These are phyloP conservation scores for Solanum hybrid DNA, from an alignment of 305 asterid genomes.

Conservation along the genomic window DNA sequence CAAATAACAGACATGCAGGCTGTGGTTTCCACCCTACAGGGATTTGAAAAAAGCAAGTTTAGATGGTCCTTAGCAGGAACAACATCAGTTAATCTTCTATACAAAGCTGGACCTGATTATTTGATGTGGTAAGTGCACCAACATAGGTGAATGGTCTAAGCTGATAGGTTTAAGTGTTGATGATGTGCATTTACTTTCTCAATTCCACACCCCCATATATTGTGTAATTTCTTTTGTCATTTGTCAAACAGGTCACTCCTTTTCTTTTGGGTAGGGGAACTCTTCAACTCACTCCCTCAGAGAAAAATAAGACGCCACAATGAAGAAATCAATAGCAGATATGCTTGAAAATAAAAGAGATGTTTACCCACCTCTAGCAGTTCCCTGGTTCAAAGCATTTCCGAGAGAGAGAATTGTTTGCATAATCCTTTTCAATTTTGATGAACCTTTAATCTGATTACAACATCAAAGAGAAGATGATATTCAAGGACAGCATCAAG, in stretches of 20 bases:
- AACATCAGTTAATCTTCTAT: not conserved
- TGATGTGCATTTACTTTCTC: not conserved
- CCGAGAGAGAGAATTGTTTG: slow-evolving; percentile 93
- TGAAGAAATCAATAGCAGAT: slow-evolving; percentile 1
- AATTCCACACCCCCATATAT: not conserved
- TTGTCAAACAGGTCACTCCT: not conserved
- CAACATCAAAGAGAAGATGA: slow-evolving; percentile 4
- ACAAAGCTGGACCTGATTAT: not conserved
- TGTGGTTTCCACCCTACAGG: not conserved
- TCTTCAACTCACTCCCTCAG: not conserved
- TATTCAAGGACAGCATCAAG: slow-evolving; percentile 16
- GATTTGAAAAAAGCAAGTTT: not conserved
- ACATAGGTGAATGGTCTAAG: not conserved
- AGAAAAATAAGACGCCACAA: slow-evolving; percentile 5
- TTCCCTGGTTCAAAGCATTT: slow-evolving; percentile 91
- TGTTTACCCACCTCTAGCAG: slow-evolving; percentile 62
- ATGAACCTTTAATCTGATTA: slow-evolving; percentile 79
- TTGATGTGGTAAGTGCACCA: not conserved
- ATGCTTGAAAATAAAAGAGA: slow-evolving; percentile 5
- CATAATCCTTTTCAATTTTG: slow-evolving; percentile 82
- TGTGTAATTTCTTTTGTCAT: not conserved
- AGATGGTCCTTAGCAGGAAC: not conserved
- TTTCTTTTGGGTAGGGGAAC: not conserved
- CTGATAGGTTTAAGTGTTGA: not conserved
- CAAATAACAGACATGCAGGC: not conserved